Conservation (phyloP, 495 filamentous ascomycete genomes). For the Penicillium pancosmium region DNA sequence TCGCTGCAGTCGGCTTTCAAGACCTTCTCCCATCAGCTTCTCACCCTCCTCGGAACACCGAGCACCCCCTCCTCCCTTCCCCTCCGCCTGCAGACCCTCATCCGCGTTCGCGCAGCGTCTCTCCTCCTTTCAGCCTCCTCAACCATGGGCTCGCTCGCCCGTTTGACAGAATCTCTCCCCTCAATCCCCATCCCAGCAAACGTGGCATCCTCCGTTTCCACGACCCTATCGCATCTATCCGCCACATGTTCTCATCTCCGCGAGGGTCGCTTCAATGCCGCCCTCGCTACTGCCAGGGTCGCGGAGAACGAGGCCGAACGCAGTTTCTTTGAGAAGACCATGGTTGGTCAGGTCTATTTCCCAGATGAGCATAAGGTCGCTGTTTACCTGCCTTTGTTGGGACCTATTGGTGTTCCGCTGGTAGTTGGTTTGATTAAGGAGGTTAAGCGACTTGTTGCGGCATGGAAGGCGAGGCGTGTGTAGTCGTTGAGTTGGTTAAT, state of each 20-base stretch:
- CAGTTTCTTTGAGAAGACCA: slow-evolving; percentile 97
- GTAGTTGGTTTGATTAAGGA: slow-evolving; percentile 83
- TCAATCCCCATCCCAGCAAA: slow-evolving; percentile 87
- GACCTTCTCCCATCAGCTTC: slow-evolving; percentile 89
- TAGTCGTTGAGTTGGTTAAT: neutral
- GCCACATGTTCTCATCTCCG: slow-evolving; percentile 74
- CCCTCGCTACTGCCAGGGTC: slow-evolving; percentile 75
- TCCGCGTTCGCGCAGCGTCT: slow-evolving; percentile 81
- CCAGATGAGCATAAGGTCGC: slow-evolving; percentile 99
- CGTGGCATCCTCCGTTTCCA: slow-evolving; percentile 82
- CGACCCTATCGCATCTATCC: slow-evolving; percentile 74
- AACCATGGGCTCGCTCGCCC: slow-evolving; percentile 89
- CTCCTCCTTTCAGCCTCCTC: slow-evolving; percentile 88
- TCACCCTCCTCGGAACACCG: slow-evolving; percentile 86
- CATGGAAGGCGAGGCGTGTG: slow-evolving; percentile 32
- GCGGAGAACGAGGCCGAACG: slow-evolving; percentile 89
- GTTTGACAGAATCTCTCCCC: slow-evolving; percentile 79
- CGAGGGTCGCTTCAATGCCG: slow-evolving; percentile 64
- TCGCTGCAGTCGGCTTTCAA: slow-evolving; percentile 77
- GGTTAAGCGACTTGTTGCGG: slow-evolving; percentile 55
- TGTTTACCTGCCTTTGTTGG: slow-evolving; percentile 88
- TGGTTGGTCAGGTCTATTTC: slow-evolving; percentile 98
- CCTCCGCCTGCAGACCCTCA: slow-evolving; percentile 80
- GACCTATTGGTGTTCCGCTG: slow-evolving; percentile 89
- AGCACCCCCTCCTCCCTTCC: slow-evolving; percentile 77